Conservation (phyloP, 805 yeast species). For the Ogataea wickerhamii region DNA sequence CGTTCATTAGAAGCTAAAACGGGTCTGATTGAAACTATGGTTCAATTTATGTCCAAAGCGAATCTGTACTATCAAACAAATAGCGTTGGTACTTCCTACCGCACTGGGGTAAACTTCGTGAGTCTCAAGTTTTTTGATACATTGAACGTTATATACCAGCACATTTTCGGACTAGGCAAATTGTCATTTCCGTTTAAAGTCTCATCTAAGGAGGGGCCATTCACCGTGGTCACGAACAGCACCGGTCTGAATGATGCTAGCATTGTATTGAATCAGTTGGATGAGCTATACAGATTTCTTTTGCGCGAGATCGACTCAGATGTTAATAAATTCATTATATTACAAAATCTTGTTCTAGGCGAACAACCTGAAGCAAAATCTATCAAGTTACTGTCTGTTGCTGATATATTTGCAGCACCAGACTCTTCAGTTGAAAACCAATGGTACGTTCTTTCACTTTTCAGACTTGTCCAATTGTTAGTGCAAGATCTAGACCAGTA, state of each 20-base stretch:
- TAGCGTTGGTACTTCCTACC: slow-evolving; percentile 21
- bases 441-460: slow-evolving; percentile 27
- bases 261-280: slow-evolving; percentile 26
- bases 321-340: slow-evolving; percentile 30
- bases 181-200: slow-evolving; percentile 11
- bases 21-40: slow-evolving; percentile 28
- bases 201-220: slow-evolving; percentile 19
- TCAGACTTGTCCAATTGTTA: slow-evolving; percentile 28
- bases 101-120: slow-evolving; percentile 28
- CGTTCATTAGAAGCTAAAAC: slow-evolving; percentile 16
- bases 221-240: slow-evolving; percentile 6
- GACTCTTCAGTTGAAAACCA: slow-evolving; percentile 16
- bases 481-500: slow-evolving; percentile 31
- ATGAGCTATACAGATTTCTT: slow-evolving; percentile 26
- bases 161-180: slow-evolving; percentile 22
- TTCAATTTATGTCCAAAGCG: slow-evolving; percentile 30
- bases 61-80: slow-evolving; percentile 32
- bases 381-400: slow-evolving; percentile 21
- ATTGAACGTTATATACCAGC: slow-evolving; percentile 21
- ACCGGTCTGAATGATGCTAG: slow-evolving; percentile 19
- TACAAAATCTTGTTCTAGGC: slow-evolving; percentile 26
- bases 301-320: slow-evolving; percentile 33
- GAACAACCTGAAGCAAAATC: slow-evolving; percentile 11
- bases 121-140: slow-evolving; percentile 28
- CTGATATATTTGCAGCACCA: slow-evolving; percentile 11